These are phyloP conservation scores for Geotrichum klebahnii DNA, from an alignment of 1,139 yeast genomes.

Conservation along the genomic window DNA sequence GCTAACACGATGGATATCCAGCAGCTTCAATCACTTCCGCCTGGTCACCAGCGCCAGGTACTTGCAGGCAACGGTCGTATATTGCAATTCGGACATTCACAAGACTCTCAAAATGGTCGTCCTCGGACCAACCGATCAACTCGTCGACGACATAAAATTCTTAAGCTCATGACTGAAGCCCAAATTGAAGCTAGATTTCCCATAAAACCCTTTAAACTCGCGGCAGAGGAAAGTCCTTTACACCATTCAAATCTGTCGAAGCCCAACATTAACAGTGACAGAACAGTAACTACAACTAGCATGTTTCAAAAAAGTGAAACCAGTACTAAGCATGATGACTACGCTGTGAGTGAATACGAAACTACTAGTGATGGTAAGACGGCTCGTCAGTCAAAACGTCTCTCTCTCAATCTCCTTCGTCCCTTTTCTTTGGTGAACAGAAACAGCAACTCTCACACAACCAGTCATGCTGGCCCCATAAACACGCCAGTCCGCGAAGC, in stretches of 20 bases:
- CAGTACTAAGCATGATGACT: background rate
- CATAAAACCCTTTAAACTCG: slow-evolving; percentile 1
- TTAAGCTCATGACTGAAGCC: slow-evolving; percentile 18
- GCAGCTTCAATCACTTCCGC: slow-evolving; percentile 4
- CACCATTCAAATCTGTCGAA: background rate
- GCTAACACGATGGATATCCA: slow-evolving; percentile 20
- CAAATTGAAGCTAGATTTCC: slow-evolving; percentile 16
- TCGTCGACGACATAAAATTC: slow-evolving; percentile 17
- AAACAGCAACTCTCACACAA: background rate
- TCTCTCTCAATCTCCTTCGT: slow-evolving; percentile 5
- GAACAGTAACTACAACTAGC: background rate
- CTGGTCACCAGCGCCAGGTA: background rate
- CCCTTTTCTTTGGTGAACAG: background rate
- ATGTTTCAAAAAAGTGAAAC: background rate
- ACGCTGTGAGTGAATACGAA: slow-evolving; percentile 8
- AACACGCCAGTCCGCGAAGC: background rate
- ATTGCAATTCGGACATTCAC: slow-evolving; percentile 20
- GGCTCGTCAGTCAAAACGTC: slow-evolving; percentile 10
- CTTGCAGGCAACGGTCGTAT: background rate
- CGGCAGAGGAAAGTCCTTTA: slow-evolving; percentile 4
- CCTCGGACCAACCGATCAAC: slow-evolving; percentile 28
- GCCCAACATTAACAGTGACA: background rate
- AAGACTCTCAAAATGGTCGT: slow-evolving; percentile 31
- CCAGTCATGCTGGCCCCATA: background rate
- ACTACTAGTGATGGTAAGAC: slow-evolving; percentile 25